These are phyloP conservation scores for Corynespora cassiicola DNA, from an alignment of 2,329 filamentous ascomycete genomes.

Conservation along the genomic window DNA sequence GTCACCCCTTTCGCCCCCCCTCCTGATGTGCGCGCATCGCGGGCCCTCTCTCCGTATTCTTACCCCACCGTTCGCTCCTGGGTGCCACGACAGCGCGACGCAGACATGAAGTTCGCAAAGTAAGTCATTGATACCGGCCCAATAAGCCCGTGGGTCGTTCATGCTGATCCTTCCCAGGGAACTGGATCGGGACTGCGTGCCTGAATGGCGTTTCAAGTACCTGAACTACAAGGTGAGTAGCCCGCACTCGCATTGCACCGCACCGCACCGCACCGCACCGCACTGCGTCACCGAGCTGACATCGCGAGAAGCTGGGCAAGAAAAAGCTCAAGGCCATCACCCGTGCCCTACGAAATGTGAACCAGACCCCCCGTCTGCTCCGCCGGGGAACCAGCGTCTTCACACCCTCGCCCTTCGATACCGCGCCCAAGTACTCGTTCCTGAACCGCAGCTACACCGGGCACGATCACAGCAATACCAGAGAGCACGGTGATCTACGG, in stretches of 20 bases:
- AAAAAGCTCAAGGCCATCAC: constrained; percentile 87
- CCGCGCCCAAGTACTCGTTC: constrained; percentile 50
- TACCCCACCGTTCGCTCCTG: not conserved
- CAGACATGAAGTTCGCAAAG: constrained; percentile 68
- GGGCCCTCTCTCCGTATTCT: not conserved
- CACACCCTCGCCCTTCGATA: constrained; percentile 40
- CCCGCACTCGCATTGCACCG: constrained; percentile 1
- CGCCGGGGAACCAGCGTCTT: constrained; percentile 40
- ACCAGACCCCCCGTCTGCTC: constrained; percentile 57
- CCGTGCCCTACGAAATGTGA: constrained; percentile 70
- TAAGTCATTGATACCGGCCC: constrained; percentile 41
- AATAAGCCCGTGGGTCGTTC: not conserved
- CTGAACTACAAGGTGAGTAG: constrained; percentile 82
- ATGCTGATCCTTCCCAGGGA: constrained; percentile 59
- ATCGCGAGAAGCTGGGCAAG: constrained; percentile 82
- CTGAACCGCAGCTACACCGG: constrained; percentile 41
- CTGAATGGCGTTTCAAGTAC: constrained; percentile 95
- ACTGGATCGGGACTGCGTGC: constrained; percentile 85
- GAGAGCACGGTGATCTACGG: constrained; percentile 31
- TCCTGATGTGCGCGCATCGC: constrained; percentile 5
- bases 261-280: constrained; percentile 9
- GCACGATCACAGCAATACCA: constrained; percentile 21
- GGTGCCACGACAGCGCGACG: constrained; percentile 53
- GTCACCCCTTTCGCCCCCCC: too few species aligned
- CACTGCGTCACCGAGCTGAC: too few species aligned